Base-by-base conservation (phyloP, 257 asterid species). In the Verbascum thapsus region DNA sequence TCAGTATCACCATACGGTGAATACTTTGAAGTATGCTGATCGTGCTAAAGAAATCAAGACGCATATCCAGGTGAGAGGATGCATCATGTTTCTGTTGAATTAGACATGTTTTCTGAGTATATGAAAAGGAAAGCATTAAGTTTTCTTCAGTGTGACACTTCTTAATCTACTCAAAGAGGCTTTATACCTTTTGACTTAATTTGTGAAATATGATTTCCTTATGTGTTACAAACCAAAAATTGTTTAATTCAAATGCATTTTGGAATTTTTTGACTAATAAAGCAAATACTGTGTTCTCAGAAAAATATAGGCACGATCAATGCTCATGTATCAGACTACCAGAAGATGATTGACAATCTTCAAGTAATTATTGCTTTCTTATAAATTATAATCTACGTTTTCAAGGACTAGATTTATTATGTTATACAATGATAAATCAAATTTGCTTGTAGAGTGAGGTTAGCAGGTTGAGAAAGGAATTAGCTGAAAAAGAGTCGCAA, bases 41-140 rank as follows among this genome's bases (percentile, higher is more conserved):
- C 81, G 96, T 51, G 98, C 98, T 44, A 91, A 91, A 81, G 96
- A 91, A 76, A 91, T 91, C 63, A 86, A 80, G 82, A 91, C 98
- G 18, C 98, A 86, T 70, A 86, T 91, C 70, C 98, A 86, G 96
- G 98, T 91, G 72, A 81, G 78, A 58, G 32, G 13, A 68, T 40
- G 39, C 45, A 12, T 56, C 45, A 56, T 30, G 47, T 66, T 72
- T 55, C 34, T 53, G 23, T 45, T 53, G 48, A 34, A 30, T n/a
- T 37, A 49, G 11, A 17, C 64, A 61, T 37, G 56, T 61, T 72
- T 37, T 26, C 58, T 20, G 41, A 43, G 57, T 44, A 59, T 43
- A 9, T 64, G 70, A 68, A 69, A 26, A 20, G 39, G 61, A 67
- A 54, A n/a, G n/a, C n/a, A n/a, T n/a, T n/a, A n/a, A n/a, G n/a